Base-by-base conservation (phyloP, 768 basidiomycete species). In the Lentinula lateritia region DNA sequence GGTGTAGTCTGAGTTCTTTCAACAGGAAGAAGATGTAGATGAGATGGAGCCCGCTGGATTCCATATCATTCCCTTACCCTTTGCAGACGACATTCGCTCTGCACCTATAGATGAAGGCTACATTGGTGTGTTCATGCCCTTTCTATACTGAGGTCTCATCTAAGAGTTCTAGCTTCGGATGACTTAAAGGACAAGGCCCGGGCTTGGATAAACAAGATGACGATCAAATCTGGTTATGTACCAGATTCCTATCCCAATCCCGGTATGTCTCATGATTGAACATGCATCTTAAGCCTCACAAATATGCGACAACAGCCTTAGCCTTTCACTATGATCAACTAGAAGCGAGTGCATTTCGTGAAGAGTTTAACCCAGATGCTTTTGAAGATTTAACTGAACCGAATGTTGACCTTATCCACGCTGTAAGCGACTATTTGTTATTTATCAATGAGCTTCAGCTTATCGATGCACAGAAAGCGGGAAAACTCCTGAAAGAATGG, bases 171-270 rank as follows among this genome's bases (percentile, higher is more conserved):
- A 92, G 95, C 92, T 3, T 81, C 84, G 18, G 84, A 91, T 32
- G 79, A 84, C 18, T 76, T 90, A 64, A 84, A 81, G 60, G 81
- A 89, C 2, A 78, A 83, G 13, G 93, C 94, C 35, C 76, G 76
- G 62, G 80, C 81, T 42, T 88, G 90, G 81, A 85, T 98, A 50
- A 84, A 85, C 67, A 92, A 93, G 72, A 75, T 96, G 23, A 84
- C 82, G 34, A 80, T 94, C 72, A 85, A 87, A 54, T 72, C 83
- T 63, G 59, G 59, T 18, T 98, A 97, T 74, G 81, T 86, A n/a
- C 93, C 95, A 4, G 92, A 94, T 71, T 86, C 89, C 32, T 90
- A 90, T 71, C 92, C 90, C 13, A 94, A 98, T 74, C 97, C 97
- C 66, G 83, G 96, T 96, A 65, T 69, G 85, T 43, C 32, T 53